Evolutionary conservation across 2,329 filamentous ascomycete species (phyloP).

Genomic region (Fusarium hainanense): DNA sequence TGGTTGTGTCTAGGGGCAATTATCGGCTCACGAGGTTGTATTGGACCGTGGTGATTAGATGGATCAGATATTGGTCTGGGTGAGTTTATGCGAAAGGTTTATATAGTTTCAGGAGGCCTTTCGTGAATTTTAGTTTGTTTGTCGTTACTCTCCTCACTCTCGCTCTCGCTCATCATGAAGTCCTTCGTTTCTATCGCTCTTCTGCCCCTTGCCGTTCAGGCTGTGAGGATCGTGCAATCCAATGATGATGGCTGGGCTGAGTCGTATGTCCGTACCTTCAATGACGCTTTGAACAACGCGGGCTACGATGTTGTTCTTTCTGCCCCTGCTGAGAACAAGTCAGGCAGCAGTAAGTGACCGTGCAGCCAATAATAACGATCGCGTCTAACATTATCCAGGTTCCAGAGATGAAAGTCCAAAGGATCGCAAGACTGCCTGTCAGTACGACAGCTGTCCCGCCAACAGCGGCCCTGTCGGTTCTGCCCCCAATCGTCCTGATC

Average conservation of each 20-base stretch:
- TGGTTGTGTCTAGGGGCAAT: neutral
- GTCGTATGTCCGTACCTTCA: slow-evolving; percentile 70
- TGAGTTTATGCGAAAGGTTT: slow-evolving; percentile 23
- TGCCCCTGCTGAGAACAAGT: slow-evolving; percentile 73
- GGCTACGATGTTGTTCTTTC: slow-evolving; percentile 73
- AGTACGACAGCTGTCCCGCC: slow-evolving; percentile 70
- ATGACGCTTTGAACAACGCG: slow-evolving; percentile 63
- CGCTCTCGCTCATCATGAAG: slow-evolving; percentile 41
- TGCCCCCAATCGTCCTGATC: slow-evolving; percentile 59
- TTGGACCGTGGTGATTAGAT: slow-evolving; percentile 36
- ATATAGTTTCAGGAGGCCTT: slow-evolving; percentile 25
- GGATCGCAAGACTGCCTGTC: slow-evolving; percentile 62
- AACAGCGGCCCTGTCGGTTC: slow-evolving; percentile 66
- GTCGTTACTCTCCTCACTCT: neutral
- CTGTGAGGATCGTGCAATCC: slow-evolving; percentile 68
- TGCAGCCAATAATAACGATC: neutral
- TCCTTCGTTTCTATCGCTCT: slow-evolving; percentile 38
- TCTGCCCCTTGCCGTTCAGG: slow-evolving; percentile 46
- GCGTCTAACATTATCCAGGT: slow-evolving; percentile 54
- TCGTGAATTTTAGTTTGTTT: neutral
- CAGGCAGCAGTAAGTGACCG: slow-evolving; percentile 63
- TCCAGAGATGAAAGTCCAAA: slow-evolving; percentile 60
- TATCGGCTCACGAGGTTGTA: slow-evolving; percentile 28
- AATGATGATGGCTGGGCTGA: slow-evolving; percentile 83
- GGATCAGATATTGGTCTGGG: slow-evolving; percentile 34